Evolutionary conservation across 1,139 yeast species (phyloP), one percentile per base, ranked within the genome.

Genomic region (Candida tropicalis): DNA sequence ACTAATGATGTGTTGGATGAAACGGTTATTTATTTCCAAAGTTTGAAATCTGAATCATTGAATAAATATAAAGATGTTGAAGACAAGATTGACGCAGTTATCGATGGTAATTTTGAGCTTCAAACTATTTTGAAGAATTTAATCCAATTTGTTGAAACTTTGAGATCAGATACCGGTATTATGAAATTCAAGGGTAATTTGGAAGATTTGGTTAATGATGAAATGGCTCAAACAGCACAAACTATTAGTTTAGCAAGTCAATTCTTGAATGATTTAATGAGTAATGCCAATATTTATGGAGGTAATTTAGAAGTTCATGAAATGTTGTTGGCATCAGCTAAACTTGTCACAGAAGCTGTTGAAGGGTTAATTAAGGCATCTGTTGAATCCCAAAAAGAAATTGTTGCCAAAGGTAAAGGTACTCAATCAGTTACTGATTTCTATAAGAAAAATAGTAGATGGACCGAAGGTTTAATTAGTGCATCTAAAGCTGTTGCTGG

Each of bases 391-490:
- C 97, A 89, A 63, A 70, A 79, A 45, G 97, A 89, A 63, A 88
- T 89, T 60, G 96, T 87, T 5, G 75, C 80, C 38, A 78, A 78
- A 50, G 89, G 90, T 29, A 75, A 75, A 51, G 95, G 95, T 5
- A 63, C 79, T 1, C 81, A 78, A 43, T 73, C 89, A 2, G 73
- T 82, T 45, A 82, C 89, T 3, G 89, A 87, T 33, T 90, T 85
- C 60, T 90, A 90, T 67, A 87, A 85, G 61, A 88, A 87, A 65
- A 88, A 90, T 61, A 89, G 84, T 60, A 77, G 95, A 57, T 89
- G 97, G 97, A 88, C 97, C 0, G 96, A 90, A 64, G 97, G 97
- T 28, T 79, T 89, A 44, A 83, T 90, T 33, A 87, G 96, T 50
- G 97, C 97, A 11, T 89, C 97, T 2, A 85, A 87, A 56, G 86